phyloP scores from a whole-genome alignment of 2,329 filamentous ascomycete genomes.

The Chalaropsis ovoidea region DNA sequence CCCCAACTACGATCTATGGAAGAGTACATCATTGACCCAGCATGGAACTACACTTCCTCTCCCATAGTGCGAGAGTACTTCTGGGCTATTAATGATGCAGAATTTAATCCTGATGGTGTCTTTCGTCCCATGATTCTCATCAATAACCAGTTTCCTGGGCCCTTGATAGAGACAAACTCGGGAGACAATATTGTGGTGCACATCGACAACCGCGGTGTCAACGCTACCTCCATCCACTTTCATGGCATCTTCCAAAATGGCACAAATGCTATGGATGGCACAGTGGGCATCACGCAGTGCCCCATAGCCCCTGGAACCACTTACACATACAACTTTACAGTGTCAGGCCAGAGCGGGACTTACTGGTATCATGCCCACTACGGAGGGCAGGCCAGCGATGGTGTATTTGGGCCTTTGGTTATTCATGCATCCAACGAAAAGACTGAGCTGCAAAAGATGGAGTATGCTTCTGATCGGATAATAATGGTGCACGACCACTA shows the following conservation, averaged over 20 bases:
- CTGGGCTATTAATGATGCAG: slow-evolving; percentile 50
- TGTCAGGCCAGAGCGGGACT: slow-evolving; percentile 42
- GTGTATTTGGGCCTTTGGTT: slow-evolving; percentile 56
- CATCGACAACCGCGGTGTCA: slow-evolving; percentile 55
- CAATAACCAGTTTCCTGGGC: slow-evolving; percentile 65
- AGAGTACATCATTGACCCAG: slow-evolving; percentile 48
- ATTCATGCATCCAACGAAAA: slow-evolving; percentile 47
- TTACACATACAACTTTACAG: slow-evolving; percentile 59
- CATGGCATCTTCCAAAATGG: slow-evolving; percentile 71
- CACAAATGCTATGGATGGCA: slow-evolving; percentile 62
- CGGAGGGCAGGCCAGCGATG: slow-evolving; percentile 55
- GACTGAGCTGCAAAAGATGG: slow-evolving; percentile 26
- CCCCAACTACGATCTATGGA: slow-evolving; percentile 32
- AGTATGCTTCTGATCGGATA: slow-evolving; percentile 43
- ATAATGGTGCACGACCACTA: slow-evolving; percentile 67
- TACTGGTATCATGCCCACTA: slow-evolving; percentile 58
- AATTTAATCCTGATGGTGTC: slow-evolving; percentile 51
- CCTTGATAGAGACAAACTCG: slow-evolving; percentile 61
- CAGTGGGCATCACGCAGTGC: slow-evolving; percentile 57
- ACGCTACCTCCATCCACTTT: slow-evolving; percentile 62
- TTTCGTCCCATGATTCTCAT: slow-evolving; percentile 54
- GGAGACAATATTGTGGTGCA: slow-evolving; percentile 62
- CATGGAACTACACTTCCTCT: slow-evolving; percentile 46
- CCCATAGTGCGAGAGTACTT: slow-evolving; percentile 45
- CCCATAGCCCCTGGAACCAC: slow-evolving; percentile 51